Evolutionary conservation across 768 basidiomycete species (phyloP).

Genomic region (Suillus plorans): DNA sequence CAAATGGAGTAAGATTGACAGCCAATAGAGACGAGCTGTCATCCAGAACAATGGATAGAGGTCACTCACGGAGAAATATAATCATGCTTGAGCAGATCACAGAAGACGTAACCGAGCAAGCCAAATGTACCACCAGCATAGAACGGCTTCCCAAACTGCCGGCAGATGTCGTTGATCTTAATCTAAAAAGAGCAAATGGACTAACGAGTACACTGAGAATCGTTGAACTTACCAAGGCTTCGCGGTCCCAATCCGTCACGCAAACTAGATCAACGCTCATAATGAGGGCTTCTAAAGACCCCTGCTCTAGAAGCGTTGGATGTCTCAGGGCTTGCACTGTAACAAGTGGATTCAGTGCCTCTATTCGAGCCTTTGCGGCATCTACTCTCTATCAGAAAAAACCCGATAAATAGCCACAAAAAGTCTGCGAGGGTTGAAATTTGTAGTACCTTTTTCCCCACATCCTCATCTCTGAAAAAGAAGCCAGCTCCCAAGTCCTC

Average conservation of each 20-base stretch:
- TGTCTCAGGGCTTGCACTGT: slow-evolving; percentile 67
- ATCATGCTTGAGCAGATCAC: slow-evolving; percentile 85
- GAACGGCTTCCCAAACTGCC: slow-evolving; percentile 72
- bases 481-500: slow-evolving; percentile 93
- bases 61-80: slow-evolving; percentile 77
- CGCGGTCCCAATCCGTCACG: slow-evolving; percentile 73
- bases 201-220: slow-evolving; percentile 5
- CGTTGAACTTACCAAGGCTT: slow-evolving; percentile 60
- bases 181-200: slow-evolving; percentile 47
- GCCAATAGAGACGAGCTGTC: slow-evolving; percentile 1
- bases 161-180: slow-evolving; percentile 75
- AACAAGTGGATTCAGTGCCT: slow-evolving; percentile 91
- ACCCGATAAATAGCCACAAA: slow-evolving; percentile 40
- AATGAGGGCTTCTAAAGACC: slow-evolving; percentile 57
- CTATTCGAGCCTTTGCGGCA: slow-evolving; percentile 81
- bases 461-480: slow-evolving; percentile 91
- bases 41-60: not conserved
- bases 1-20: slow-evolving; percentile 9
- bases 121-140: slow-evolving; percentile 95
- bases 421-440: slow-evolving; percentile 25
- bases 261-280: slow-evolving; percentile 81
- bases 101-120: slow-evolving; percentile 90
- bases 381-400: slow-evolving; percentile 66
- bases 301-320: slow-evolving; percentile 45
- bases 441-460: slow-evolving; percentile 75